phyloP scores from a whole-genome alignment of 2,329 filamentous ascomycete genomes.

The Calonectria hawksworthii region DNA sequence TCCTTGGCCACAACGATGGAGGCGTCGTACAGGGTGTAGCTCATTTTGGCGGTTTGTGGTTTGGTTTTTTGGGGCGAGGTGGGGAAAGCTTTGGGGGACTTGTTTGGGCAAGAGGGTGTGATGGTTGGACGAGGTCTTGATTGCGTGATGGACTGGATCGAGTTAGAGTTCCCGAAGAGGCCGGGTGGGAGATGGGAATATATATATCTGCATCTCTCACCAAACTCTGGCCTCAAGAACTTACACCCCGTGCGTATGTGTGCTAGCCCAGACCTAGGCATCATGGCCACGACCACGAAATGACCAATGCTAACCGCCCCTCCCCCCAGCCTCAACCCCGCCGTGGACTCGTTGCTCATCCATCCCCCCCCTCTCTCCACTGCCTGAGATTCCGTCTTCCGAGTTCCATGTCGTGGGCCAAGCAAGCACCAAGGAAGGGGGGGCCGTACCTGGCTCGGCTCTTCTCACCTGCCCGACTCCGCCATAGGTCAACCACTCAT shows the following conservation, averaged over 20 bases:
- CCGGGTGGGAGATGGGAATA: constrained; percentile 24
- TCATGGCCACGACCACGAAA: background rate
- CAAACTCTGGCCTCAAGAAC: background rate
- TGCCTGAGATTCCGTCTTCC: background rate
- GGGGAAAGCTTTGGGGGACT: background rate
- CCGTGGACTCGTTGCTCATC: constrained; percentile 1
- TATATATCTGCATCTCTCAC: constrained; percentile 29
- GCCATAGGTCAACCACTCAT: background rate
- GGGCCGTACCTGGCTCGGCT: background rate
- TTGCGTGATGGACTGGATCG: constrained; percentile 37
- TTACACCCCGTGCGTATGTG: background rate
- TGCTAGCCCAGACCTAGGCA: background rate
- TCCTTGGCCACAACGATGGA: constrained; percentile 50
- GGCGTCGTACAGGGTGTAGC: constrained; percentile 59
- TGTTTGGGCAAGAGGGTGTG: constrained; percentile 12
- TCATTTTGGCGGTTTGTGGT: constrained; percentile 47
- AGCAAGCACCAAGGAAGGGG: background rate
- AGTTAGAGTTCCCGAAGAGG: constrained; percentile 5
- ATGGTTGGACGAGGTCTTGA: constrained; percentile 20
- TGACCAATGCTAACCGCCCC: background rate
- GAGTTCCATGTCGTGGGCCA: background rate
- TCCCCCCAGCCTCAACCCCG: background rate
- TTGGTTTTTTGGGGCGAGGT: background rate
- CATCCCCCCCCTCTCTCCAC: constrained; percentile 25
- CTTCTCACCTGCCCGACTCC: background rate